Evolutionary conservation across 2,329 filamentous ascomycete genomes (phyloP).

Genomic region (Colletotrichum sp.): DNA sequence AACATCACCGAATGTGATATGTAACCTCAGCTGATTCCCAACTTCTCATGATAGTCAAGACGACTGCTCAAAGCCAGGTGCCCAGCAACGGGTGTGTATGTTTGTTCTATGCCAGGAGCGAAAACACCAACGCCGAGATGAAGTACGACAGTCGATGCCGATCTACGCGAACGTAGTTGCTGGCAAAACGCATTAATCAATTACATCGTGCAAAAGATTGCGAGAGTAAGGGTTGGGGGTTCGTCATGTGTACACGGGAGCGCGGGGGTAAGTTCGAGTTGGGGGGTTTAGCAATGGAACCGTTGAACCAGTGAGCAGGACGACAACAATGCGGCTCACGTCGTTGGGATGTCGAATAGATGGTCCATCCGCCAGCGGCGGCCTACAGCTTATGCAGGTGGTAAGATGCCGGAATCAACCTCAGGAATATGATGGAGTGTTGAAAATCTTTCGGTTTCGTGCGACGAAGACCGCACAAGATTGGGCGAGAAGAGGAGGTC

Average conservation of each 20-base stretch:
- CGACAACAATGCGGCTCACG: not conserved
- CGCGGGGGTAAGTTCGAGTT: not conserved
- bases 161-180: constrained; percentile 19
- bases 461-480: not conserved
- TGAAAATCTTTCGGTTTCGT: not conserved
- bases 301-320: not conserved
- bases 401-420: not conserved
- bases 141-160: constrained; percentile 12
- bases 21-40: constrained; percentile 25
- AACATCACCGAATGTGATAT: not conserved
- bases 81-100: constrained; percentile 22
- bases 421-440: not conserved
- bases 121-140: constrained; percentile 16
- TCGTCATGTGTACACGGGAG: not conserved
- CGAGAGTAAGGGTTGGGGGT: not conserved
- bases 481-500: not conserved
- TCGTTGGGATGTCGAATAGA: not conserved
- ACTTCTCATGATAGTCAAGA: constrained; percentile 24
- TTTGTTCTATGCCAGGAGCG: constrained; percentile 23
- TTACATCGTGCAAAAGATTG: not conserved
- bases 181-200: not conserved
- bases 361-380: not conserved
- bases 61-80: constrained; percentile 24
- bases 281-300: not conserved
- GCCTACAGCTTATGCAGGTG: not conserved